Evolutionary conservation across 345 rosid genomes (phyloP), one percentile per base, ranked within the genome.

Genomic region (Brassica incana): DNA sequence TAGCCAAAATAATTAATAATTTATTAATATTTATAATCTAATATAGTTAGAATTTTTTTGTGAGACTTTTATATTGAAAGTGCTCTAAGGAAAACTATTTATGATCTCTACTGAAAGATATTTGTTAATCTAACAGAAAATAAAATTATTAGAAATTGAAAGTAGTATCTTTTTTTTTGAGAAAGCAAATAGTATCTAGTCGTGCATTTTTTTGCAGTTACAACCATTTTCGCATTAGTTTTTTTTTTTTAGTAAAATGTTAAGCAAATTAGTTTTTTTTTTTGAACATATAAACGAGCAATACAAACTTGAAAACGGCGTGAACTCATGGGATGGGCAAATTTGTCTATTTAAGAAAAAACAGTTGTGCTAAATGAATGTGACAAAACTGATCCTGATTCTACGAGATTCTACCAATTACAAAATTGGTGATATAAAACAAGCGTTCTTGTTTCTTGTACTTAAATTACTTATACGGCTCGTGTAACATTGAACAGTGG

Each of bases 401-500:
- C 64, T 48, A 8, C 2, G 10, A 69, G 75, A 77, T 77, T 58
- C 54, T 70, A 30, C 63, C 29, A 52, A 30, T 54, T 2, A 52
- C 45, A 70, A 32, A 58, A 20, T 18, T 36, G 5, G 40, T 14
- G 38, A 27, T n/a, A 8, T 35, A 60, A 25, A 20, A 64, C 48
- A 23, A 67, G 35, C 36, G 11, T 25, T 54, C 45, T 78, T 78
- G 66, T 78, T 78, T 71, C 67, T 78, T 65, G 16, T 54, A 35
- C 58, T 35, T 72, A 25, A 64, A 18, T 71, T 72, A 12, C 67
- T 65, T 48, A 56, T 29, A 52, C 32, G 59, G 50, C 76, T 54
- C 81, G 76, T 78, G 81, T 38, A 27, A 65, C 52, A 71, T 54
- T 78, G 77, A 78, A 78, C 72, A 71, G 77, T 78, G 67, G 23